A percentile compares a stretch with the other conserved stretches of the same genome.
Conservation (phyloP, 495 filamentous ascomycete species). For the Neurospora tetrasperma region DNA sequence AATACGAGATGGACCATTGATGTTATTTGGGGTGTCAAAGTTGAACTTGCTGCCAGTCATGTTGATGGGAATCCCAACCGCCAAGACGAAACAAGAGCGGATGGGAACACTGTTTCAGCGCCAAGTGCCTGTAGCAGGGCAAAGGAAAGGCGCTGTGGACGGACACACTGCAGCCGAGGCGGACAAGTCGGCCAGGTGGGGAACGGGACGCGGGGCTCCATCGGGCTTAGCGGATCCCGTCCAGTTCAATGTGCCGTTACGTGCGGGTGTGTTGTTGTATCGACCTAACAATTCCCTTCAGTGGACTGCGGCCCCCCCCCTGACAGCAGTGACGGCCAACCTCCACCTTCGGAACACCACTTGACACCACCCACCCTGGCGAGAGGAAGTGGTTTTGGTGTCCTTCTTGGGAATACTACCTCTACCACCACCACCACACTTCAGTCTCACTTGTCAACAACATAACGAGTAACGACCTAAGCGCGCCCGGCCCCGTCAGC, state of each 20-base stretch:
- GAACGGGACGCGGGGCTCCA: background rate
- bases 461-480: background rate
- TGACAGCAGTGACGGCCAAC: background rate
- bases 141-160: background rate
- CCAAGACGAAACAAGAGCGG: background rate
- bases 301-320: background rate
- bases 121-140: background rate
- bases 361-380: background rate
- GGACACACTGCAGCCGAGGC: background rate
- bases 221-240: background rate
- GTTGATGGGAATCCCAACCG: background rate
- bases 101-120: background rate
- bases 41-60: background rate
- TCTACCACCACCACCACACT: background rate
- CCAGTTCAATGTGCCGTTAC: background rate
- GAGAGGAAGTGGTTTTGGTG: background rate
- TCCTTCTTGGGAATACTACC: background rate
- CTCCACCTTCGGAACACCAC: background rate
- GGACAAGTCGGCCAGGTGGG: background rate
- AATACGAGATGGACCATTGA: background rate
- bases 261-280: background rate
- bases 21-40: background rate
- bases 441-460: background rate
- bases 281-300: background rate
- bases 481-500: constrained; percentile 1